These are phyloP conservation scores for Eimeria tenella DNA, from an alignment of 169 alveolate genomes.

Conservation along the genomic window DNA sequence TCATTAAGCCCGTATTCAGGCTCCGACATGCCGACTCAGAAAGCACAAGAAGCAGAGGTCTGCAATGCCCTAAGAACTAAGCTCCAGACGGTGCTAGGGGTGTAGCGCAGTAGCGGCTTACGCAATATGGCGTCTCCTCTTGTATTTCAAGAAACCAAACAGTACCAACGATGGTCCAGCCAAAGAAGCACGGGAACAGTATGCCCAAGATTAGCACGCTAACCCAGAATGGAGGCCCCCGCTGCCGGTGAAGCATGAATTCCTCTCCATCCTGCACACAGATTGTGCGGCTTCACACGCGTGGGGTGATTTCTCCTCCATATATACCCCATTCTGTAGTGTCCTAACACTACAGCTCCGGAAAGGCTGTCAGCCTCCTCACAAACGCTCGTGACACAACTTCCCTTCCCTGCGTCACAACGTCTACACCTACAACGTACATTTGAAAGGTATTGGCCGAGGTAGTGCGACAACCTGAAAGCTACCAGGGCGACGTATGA, in stretches of 20 bases:
- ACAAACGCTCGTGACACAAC: too few relatives aligned
- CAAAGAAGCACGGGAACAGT: conserved; percentile 85
- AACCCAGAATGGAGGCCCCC: conserved; percentile 86
- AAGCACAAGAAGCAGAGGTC: not conserved
- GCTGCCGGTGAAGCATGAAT: conserved; percentile 82
- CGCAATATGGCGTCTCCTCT: conserved; percentile 84
- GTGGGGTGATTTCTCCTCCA: too few relatives aligned
- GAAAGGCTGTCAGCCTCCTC: too few relatives aligned
- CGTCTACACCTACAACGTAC: not conserved
- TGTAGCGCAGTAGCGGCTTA: not conserved
- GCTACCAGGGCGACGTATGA: conserved; percentile 84
- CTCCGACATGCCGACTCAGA: not conserved
- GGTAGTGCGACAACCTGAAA: conserved; percentile 84
- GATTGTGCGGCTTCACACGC: not conserved
- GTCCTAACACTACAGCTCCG: too few relatives aligned
- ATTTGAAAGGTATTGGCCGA: conserved; percentile 85
- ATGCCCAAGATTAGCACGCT: conserved; percentile 82
- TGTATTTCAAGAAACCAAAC: conserved; percentile 83
- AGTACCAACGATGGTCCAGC: conserved; percentile 87
- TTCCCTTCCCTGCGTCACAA: not conserved
- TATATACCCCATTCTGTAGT: too few relatives aligned
- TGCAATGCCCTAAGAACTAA: not conserved
- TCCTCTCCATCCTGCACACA: conserved; percentile 82
- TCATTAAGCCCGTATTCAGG: not conserved
- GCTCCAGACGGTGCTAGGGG: too few relatives aligned